Percentiles rank a stretch among this genome's conserved stretches.
Evolutionary conservation across 192 early-diverging fungal genomes (phyloP).

Genomic region (Rhizophagus clarus): DNA sequence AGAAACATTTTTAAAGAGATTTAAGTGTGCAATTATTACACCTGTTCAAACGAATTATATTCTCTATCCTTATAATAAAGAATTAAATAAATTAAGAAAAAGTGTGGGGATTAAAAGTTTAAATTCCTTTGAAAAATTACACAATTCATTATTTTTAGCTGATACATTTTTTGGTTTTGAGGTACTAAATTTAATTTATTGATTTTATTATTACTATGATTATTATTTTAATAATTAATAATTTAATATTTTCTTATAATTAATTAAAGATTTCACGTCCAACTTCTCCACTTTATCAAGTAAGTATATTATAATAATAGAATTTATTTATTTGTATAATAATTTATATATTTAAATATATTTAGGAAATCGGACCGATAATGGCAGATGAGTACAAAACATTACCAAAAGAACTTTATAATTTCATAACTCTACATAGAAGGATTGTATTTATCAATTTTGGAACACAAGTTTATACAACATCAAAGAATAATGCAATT

Average conservation of each 20-base stretch:
- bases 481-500: slow-evolving; percentile 4
- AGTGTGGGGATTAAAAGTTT: neutral
- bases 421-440: slow-evolving; percentile 33
- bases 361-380: slow-evolving; percentile 40
- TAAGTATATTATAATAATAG: neutral
- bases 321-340: neutral
- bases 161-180: slow-evolving; percentile 30
- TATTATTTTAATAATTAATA: too few species aligned
- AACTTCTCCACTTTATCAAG: neutral
- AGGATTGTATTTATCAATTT: slow-evolving; percentile 35
- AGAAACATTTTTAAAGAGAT: slow-evolving; percentile 16
- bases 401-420: neutral
- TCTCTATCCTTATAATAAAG: neutral
- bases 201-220: neutral
- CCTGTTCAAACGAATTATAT: neutral
- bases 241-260: too few species aligned
- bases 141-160: slow-evolving; percentile 19
- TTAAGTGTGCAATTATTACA: slow-evolving; percentile 2
- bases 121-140: neutral
- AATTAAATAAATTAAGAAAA: slow-evolving; percentile 13
- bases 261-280: neutral
- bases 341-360: neutral
- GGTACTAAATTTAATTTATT: neutral
- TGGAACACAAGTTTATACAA: slow-evolving; percentile 34
- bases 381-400: slow-evolving; percentile 30